These are phyloP conservation scores for Immersiporthe knoxdaviesiana DNA, from an alignment of 2,329 filamentous ascomycete species.

Conservation along the genomic window DNA sequence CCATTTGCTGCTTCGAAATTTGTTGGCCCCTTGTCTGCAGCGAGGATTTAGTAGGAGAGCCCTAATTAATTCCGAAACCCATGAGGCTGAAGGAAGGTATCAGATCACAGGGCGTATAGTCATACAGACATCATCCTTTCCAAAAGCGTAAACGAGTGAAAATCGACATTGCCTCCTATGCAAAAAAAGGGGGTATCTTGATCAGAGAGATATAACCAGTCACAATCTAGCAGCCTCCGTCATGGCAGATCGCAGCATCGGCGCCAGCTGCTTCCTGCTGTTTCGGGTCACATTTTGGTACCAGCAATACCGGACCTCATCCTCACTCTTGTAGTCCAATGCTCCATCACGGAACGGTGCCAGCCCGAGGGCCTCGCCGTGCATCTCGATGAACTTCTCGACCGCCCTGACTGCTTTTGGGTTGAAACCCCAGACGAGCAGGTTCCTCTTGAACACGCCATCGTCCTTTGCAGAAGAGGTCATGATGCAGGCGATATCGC, in stretches of 20 bases:
- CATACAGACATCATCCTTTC: not conserved
- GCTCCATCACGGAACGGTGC: constrained; percentile 55
- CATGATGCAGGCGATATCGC: constrained; percentile 72
- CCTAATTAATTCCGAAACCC: not conserved
- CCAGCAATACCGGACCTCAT: constrained; percentile 65
- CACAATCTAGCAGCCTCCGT: constrained; percentile 36
- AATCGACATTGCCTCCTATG: not conserved
- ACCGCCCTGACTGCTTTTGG: constrained; percentile 53
- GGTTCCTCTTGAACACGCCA: constrained; percentile 64
- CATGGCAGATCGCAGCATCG: constrained; percentile 64
- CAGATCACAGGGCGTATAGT: not conserved
- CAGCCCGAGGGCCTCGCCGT: constrained; percentile 57
- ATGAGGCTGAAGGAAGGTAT: not conserved
- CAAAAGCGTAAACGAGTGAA: not conserved
- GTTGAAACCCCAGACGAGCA: constrained; percentile 67
- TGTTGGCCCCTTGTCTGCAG: constrained; percentile 14
- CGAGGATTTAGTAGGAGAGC: not conserved
- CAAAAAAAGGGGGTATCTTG: constrained; percentile 18
- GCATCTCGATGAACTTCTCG: constrained; percentile 55
- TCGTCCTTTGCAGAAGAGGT: constrained; percentile 59
- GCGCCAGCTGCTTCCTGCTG: constrained; percentile 71
- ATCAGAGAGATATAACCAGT: not conserved
- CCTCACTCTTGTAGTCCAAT: constrained; percentile 46
- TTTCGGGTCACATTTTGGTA: constrained; percentile 63
- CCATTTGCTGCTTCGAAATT: constrained; percentile 37